Conservation (phyloP, 768 basidiomycete species). For the Amanita brunnescens region DNA sequence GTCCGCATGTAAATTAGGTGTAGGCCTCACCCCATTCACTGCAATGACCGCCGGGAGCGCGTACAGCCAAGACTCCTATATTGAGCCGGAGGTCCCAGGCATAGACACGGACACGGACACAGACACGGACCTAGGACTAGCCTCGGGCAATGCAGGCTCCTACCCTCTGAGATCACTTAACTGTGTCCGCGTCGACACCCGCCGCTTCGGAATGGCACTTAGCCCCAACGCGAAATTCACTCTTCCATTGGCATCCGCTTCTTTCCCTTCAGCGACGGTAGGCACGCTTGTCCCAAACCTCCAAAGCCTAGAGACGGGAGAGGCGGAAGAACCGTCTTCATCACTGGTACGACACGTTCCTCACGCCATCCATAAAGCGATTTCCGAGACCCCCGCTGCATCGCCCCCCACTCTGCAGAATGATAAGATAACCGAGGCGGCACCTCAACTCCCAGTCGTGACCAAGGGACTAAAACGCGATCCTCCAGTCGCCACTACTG, state of each 20-base stretch:
- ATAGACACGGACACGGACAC: not conserved
- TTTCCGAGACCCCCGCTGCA: not conserved
- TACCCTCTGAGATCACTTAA: no score
- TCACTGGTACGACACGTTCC: no score
- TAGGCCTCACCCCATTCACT: slow-evolving; percentile 9
- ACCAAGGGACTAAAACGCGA: no score
- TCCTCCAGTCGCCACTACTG: no score
- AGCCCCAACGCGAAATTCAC: slow-evolving; percentile 8
- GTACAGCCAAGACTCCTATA: slow-evolving; percentile 17
- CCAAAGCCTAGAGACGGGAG: not conserved
- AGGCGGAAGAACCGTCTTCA: not conserved
- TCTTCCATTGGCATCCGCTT: not conserved
- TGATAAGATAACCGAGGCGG: no score
- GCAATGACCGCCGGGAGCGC: slow-evolving; percentile 12
- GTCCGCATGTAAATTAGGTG: slow-evolving; percentile 12
- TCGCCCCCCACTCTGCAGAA: no score
- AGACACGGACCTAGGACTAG: no score
- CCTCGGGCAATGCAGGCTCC: no score
- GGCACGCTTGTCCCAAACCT: not conserved
- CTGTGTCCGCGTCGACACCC: slow-evolving; percentile 13
- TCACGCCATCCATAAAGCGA: not conserved
- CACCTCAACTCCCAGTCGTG: no score
- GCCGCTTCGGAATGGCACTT: slow-evolving; percentile 14
- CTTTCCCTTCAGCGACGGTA: not conserved
- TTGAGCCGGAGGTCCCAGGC: not conserved